Base-by-base conservation (phyloP, 202 grass and related monocot genomes). In the Hordeum pubiflorum region DNA sequence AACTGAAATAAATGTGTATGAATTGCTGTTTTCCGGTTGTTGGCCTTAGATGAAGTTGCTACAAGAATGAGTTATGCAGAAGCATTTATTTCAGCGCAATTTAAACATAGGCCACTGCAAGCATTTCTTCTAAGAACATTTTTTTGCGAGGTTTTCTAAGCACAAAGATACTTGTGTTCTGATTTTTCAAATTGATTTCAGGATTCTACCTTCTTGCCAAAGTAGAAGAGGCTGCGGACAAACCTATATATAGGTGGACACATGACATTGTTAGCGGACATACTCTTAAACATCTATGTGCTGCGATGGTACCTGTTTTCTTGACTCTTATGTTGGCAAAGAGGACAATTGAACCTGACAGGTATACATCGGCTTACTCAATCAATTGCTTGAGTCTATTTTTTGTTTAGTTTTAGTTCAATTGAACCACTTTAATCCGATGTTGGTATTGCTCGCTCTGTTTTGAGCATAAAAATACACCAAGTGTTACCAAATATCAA, bases 201-300 rank as follows among this genome's bases (percentile, higher is more conserved):
- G 94, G 82, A 69, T 97, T 97, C 72, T 97, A 97, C 87, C 87
- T 93, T 46, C 84, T 97, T 74, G 94, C 91, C 32, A 97, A 97
- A 81, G 82, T 93, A 11, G 91, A 87, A 83, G 94, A 97, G 69
- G 94, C 91, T 64, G 81, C 61, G 24, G 94, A 93, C 58, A 91
- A 91, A 66, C 82, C 75, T 31, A 93, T 97, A n/a, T 97, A 97
- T 63, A 77, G 72, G 6, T 91, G 87, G 87, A 90, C 89, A 3
- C 40, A 91, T 86, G 67, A 82, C 3, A 86, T 87, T 58, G 79
- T 91, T 36, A 97, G 94, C 21, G 94, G 94, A 38, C 94, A 97
- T 37, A 91, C 94, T 7, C 85, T 97, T 33, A 97, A 97, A 80
- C 94, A 97, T 89, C 55, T 97, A n/a, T 91, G 57, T 85, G 94